Base-by-base conservation (phyloP, 1,284 basidiomycete genomes). In the Agaricales sp. region DNA sequence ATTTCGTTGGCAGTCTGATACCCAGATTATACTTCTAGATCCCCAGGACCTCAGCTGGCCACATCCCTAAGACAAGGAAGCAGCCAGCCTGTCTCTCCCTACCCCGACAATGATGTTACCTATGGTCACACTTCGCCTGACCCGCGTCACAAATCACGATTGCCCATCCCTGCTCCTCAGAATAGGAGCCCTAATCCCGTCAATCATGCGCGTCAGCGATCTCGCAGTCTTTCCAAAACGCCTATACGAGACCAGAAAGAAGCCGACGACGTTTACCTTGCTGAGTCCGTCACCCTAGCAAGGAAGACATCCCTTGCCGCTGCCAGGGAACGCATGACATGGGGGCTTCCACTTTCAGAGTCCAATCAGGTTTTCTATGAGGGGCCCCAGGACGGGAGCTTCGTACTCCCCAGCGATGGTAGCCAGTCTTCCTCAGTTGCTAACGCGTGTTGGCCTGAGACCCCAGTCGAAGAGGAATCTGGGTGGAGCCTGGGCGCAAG, bases 271-370 rank as follows among this genome's bases (percentile, higher is more conserved):
- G 30, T 35, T 11, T 35, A 35, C 30, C 30, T 35, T n/a, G 30
- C 30, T 11, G 30, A 35, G n/a, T 35, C 30, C 30, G 30, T 35
- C 30, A 35, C 30, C 11, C 30, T 35, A 8, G 30, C 30, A 8
- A 35, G 30, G n/a, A 35, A 35, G 30, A 11, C 30, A 35, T 35
- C 30, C 30, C 41, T 43, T 43, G 41, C 41, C 11, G 41, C 41
- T 19, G 41, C 20, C 41, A 8, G 20, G 11, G 41, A 43, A 43
- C 41, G 41, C 11, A n/a, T 43, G 41, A 19, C 8, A 16, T 43
- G 13, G 13, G 41, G 41, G 11, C 11, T 43, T 8, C 41, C 41
- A 8, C 18, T 21, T 8, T 43, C 41, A 8, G 20, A n/a, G 20
- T 43, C 41, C 20, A n/a, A 35, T 35, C 30, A n/a, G 11, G 30